These are phyloP conservation scores for Alternaria panax DNA, from an alignment of 2,329 filamentous ascomycete genomes.

Conservation along the genomic window DNA sequence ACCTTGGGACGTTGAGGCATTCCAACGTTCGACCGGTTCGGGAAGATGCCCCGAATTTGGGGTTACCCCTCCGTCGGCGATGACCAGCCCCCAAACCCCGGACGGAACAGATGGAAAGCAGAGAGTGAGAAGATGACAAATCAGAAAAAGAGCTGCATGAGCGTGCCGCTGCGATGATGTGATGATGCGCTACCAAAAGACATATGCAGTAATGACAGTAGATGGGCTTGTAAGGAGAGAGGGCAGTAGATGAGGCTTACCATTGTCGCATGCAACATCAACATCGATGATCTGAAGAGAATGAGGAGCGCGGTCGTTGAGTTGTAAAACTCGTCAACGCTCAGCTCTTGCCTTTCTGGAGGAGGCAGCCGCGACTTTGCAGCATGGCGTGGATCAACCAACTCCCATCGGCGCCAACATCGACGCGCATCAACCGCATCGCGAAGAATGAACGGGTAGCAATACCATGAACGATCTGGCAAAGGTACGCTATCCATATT, in stretches of 20 bases:
- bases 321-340: not conserved
- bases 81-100: not conserved
- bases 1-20: not conserved
- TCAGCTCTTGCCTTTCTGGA: not conserved
- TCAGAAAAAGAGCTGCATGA: not conserved
- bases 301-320: not conserved
- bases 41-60: not conserved
- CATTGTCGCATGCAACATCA: not conserved
- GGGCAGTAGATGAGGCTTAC: not conserved
- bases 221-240: not conserved
- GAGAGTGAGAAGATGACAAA: too few species aligned
- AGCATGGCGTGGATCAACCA: not conserved
- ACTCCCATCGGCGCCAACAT: not conserved
- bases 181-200: not conserved
- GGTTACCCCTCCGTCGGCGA: not conserved
- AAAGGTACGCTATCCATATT: not conserved
- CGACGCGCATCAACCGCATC: not conserved
- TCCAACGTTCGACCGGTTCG: not conserved
- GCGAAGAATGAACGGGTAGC: not conserved
- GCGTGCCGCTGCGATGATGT: not conserved
- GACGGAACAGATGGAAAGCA: not conserved
- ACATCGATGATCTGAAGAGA: not conserved
- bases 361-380: not conserved
- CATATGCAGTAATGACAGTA: not conserved
- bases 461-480: not conserved